phyloP scores from a whole-genome alignment of 768 basidiomycete species.

The Suillus variegatus region DNA sequence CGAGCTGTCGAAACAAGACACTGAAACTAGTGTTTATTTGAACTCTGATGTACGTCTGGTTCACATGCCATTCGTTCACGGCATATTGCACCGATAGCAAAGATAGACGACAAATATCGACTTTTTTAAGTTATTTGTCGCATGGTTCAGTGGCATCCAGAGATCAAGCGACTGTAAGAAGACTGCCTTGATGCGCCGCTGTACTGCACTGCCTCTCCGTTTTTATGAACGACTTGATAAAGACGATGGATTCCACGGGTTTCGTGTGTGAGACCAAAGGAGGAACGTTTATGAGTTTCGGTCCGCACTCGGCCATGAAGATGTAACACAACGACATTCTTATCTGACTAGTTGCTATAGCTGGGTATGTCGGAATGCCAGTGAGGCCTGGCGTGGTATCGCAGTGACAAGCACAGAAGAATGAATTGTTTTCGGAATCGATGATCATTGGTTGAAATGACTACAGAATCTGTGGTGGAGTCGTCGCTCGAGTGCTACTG shows the following conservation, averaged over 20 bases:
- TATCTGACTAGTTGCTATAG: not conserved
- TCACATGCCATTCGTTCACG: not conserved
- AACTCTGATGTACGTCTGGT: not conserved
- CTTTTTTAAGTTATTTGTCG: not conserved
- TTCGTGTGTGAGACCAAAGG: not conserved
- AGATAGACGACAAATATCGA: not conserved
- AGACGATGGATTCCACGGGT: not conserved
- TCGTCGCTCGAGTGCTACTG: not conserved
- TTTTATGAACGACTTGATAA: not conserved
- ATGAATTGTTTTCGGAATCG: not conserved
- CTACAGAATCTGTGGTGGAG: not conserved
- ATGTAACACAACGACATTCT: not conserved
- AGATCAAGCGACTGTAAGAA: not conserved
- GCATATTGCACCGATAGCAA: not conserved
- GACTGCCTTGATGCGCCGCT: not conserved
- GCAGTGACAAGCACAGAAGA: not conserved
- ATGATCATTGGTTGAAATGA: not conserved
- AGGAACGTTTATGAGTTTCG: not conserved
- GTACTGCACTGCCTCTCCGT: not conserved
- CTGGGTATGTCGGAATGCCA: not conserved
- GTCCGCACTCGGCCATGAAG: not conserved
- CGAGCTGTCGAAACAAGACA: not conserved
- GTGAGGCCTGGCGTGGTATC: not conserved
- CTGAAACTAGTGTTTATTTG: not conserved
- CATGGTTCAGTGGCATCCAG: not conserved